Base-by-base conservation (phyloP, 2,329 filamentous ascomycete genomes). In the Stemphylium beticola region DNA sequence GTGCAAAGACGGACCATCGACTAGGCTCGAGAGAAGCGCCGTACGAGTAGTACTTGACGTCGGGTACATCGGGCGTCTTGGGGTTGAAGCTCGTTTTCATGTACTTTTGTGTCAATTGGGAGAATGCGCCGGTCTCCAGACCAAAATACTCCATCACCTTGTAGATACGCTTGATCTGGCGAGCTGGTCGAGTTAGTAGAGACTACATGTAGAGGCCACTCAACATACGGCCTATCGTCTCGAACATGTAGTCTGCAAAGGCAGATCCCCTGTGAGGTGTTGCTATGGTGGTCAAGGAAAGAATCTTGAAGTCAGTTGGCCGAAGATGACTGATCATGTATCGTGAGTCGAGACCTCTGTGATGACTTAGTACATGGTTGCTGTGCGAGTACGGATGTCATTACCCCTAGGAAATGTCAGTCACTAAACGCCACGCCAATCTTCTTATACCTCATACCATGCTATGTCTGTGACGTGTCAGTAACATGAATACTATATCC, bases 291-390 rank as follows among this genome's bases (percentile, higher is more conserved):
- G 85, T 87, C 61, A 88, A 71, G 0, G 85, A 87, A 33, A 92
- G 81, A 55, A 96, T 90, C 69, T 91, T 91, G 61, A 96, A 91
- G 45, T 87, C 84, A 3, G 77, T 76, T 9, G 84, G 84, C 44
- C 80, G 78, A 18, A 87, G 73, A 37, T 76, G 79, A 55, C 82
- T 86, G 62, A 88, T 85, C 83, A 88, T 86, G 62, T 86, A 86
- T 53, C 85, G 79, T 29, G 85, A 80, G 67, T 88, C 85, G 45
- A 88, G 80, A 8, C 85, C 85, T 49, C 85, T 86, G 64, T 2
- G 26, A 4, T 18, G 4, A 17, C 38, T 73, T 53, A 72, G 68
- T 57, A 53, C 24, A 18, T 26, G 7, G 33, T 11, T 18, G 33
- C 6, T 36, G 38, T 18, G 11, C 14, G 36, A 14, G 33, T 34